phyloP scores from a whole-genome alignment of 192 early-diverging fungal genomes.

The Dimargaris cristalligena region DNA sequence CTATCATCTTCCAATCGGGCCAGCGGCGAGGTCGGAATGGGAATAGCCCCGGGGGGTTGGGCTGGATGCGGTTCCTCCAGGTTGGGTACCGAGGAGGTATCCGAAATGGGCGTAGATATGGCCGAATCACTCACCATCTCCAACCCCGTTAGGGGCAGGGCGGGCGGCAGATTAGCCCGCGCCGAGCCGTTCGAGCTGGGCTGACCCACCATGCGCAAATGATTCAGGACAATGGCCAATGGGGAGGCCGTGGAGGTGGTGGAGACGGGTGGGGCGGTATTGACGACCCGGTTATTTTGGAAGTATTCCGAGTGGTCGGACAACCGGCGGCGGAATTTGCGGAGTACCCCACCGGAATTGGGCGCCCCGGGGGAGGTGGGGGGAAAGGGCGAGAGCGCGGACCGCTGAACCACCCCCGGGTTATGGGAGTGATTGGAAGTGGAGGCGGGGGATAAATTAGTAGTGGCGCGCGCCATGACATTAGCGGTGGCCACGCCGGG shows the following conservation, averaged over 20 bases:
- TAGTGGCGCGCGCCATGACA: no score
- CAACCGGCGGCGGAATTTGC: conserved; percentile 2
- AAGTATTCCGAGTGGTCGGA: conserved; percentile 1
- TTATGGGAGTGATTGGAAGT: background rate
- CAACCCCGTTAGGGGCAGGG: no score
- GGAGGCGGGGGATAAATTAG: background rate
- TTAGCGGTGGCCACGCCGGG: background rate
- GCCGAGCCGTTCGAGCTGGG: no score
- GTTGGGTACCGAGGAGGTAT: no score
- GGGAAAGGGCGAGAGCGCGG: background rate
- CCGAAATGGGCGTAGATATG: no score
- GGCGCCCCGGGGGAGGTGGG: background rate
- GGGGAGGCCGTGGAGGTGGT: background rate
- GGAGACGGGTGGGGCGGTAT: background rate
- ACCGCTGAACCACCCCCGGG: no score
- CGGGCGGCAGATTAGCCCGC: no score
- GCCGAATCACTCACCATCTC: no score
- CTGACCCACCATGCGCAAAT: conserved; percentile 3
- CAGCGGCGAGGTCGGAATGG: no score
- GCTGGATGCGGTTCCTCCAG: no score
- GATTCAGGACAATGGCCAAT: background rate
- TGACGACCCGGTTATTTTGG: background rate
- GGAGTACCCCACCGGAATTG: background rate
- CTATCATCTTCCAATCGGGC: no score
- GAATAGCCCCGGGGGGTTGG: no score